Evolutionary conservation across 116 monocot species (phyloP).

Genomic region (Iris pallida): DNA sequence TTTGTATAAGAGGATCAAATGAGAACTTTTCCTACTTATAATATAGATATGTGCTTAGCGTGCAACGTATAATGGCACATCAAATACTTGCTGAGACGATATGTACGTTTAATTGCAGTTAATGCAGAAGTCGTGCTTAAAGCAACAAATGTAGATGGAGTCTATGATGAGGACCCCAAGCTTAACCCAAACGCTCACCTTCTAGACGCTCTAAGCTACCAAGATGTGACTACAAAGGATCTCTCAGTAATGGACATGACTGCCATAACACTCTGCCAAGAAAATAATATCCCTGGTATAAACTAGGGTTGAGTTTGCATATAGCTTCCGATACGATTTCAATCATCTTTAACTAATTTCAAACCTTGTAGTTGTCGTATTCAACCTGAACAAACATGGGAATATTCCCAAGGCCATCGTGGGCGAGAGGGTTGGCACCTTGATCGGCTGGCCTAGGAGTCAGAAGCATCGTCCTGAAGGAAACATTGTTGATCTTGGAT

Average conservation of each 20-base stretch:
- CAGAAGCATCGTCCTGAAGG: slow-evolving; percentile 10
- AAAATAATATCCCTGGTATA: slow-evolving; percentile 91
- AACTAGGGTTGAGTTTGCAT: neutral
- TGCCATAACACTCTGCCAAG: slow-evolving; percentile 91
- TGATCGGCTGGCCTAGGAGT: slow-evolving; percentile 37
- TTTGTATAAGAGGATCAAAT: too few species aligned
- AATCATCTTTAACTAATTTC: neutral
- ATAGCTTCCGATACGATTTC: neutral
- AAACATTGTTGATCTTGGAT: slow-evolving; percentile 1
- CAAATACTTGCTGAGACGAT: neutral
- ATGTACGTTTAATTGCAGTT: slow-evolving; percentile 34
- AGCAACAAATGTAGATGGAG: slow-evolving; percentile 98
- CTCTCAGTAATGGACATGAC: slow-evolving; percentile 99
- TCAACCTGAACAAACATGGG: slow-evolving; percentile 78
- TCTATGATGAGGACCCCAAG: slow-evolving; percentile 79
- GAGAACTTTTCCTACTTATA: too few species aligned
- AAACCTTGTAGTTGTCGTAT: slow-evolving; percentile 78
- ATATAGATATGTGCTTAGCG: too few species aligned
- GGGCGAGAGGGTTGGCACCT: slow-evolving; percentile 91
- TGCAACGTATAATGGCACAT: too few species aligned
- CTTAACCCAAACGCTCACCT: slow-evolving; percentile 64
- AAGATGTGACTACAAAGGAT: slow-evolving; percentile 76
- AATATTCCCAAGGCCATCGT: slow-evolving; percentile 86
- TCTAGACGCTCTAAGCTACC: slow-evolving; percentile 69
- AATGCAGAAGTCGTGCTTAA: slow-evolving; percentile 95